phyloP scores from a whole-genome alignment of 2,329 filamentous ascomycete species.

The Aspergillus niger region DNA sequence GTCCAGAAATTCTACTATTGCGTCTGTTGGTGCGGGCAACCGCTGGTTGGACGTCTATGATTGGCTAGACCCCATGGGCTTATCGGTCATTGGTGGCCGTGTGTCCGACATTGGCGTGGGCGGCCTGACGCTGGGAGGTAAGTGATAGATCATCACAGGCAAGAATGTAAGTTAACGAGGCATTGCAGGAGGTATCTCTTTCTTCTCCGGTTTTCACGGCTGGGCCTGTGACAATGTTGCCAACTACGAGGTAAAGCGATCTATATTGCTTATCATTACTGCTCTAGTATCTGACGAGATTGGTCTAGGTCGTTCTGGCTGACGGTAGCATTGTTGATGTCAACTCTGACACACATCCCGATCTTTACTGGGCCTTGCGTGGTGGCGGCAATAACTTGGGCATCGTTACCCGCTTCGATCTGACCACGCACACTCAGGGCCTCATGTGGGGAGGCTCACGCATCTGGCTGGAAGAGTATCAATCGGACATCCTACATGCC shows the following conservation, averaged over 20 bases:
- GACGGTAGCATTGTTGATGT: conserved; percentile 33
- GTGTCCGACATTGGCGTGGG: conserved; percentile 26
- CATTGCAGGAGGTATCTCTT: conserved; percentile 6
- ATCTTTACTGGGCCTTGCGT: conserved; percentile 46
- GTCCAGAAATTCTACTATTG: conserved; percentile 30
- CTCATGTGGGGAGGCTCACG: conserved; percentile 44
- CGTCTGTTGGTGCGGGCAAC: conserved; percentile 36
- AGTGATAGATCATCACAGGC: conserved; percentile 33
- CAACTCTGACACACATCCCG: conserved; percentile 30
- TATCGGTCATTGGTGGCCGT: conserved; percentile 40
- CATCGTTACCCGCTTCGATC: conserved; percentile 44
- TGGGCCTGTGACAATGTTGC: conserved; percentile 15
- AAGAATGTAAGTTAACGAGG: background rate
- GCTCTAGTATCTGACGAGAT: background rate
- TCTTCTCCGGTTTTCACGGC: conserved; percentile 14
- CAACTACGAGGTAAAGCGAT: conserved; percentile 11
- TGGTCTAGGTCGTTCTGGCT: conserved; percentile 9
- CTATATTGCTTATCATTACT: no score
- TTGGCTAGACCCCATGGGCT: conserved; percentile 31
- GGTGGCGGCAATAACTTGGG: conserved; percentile 46
- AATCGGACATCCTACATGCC: conserved; percentile 33
- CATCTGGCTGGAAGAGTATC: conserved; percentile 31
- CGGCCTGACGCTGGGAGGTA: conserved; percentile 29
- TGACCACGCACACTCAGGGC: conserved; percentile 42
- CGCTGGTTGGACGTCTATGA: conserved; percentile 39